phyloP scores from a whole-genome alignment of 768 basidiomycete species.

The Lactarius sp. region DNA sequence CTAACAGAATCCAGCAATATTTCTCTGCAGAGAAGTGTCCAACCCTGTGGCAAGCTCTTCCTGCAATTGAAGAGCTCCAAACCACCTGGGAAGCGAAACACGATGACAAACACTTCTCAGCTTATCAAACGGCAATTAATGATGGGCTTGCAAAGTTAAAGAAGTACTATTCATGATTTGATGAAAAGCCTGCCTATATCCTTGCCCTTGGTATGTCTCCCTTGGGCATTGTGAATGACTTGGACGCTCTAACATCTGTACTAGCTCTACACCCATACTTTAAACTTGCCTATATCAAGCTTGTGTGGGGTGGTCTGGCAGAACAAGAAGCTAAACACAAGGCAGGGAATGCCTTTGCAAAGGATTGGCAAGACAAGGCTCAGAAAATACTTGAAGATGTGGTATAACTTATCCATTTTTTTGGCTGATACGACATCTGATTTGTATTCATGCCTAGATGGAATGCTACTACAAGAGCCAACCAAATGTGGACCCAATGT shows the following conservation, averaged over 20 bases:
- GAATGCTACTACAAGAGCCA: not conserved
- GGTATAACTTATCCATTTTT: conserved; percentile 1
- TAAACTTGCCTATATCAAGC: conserved; percentile 30
- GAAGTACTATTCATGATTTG: conserved; percentile 25
- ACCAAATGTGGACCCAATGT: not conserved
- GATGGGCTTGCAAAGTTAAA: conserved; percentile 5
- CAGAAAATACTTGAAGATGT: conserved; percentile 10
- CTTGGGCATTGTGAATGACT: not conserved
- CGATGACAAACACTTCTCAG: conserved; percentile 1
- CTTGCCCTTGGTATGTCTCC: not conserved
- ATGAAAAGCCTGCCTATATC: not conserved
- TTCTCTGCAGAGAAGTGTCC: conserved; percentile 30
- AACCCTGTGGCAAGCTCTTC: conserved; percentile 31
- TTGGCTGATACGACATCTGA: too few species aligned
- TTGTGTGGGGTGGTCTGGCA: conserved; percentile 29
- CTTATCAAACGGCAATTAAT: conserved; percentile 27
- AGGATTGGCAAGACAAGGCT: conserved; percentile 25
- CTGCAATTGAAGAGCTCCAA: conserved; percentile 31
- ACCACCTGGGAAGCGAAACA: too few species aligned
- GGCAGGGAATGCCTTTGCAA: conserved; percentile 18
- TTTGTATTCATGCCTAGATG: not conserved
- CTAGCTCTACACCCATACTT: not conserved
- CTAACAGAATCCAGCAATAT: conserved; percentile 29
- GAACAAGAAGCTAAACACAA: conserved; percentile 26
- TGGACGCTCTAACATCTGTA: not conserved